Conservation (phyloP, 1,284 basidiomycete species). For the Rhizoctonia solani region DNA sequence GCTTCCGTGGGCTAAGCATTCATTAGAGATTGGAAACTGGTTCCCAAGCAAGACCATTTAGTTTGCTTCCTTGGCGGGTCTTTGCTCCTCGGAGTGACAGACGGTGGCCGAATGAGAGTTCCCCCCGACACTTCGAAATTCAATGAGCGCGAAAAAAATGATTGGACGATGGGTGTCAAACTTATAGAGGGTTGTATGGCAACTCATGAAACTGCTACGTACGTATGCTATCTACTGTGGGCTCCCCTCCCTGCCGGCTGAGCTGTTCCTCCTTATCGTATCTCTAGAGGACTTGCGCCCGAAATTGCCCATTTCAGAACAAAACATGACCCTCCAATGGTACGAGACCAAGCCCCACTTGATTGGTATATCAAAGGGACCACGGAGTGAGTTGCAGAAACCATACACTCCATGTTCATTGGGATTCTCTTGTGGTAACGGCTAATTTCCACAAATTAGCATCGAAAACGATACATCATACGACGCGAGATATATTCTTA, state of each 20-base stretch:
- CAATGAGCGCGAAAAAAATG: slow-evolving; percentile 61
- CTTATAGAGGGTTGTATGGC: slow-evolving; percentile 85
- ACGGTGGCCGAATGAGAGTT: slow-evolving; percentile 62
- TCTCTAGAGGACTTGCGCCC: slow-evolving; percentile 69
- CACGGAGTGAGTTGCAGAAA: slow-evolving; percentile 48
- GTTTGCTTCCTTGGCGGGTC: slow-evolving; percentile 94
- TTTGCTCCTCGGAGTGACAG: slow-evolving; percentile 85
- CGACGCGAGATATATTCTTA: slow-evolving; percentile 89
- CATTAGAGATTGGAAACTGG: slow-evolving; percentile 65
- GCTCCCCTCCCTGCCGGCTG: slow-evolving; percentile 5
- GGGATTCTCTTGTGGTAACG: neutral
- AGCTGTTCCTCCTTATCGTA: slow-evolving; percentile 8
- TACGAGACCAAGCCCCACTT: slow-evolving; percentile 45
- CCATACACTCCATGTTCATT: neutral
- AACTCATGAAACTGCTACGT: slow-evolving; percentile 86
- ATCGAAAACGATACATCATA: slow-evolving; percentile 45
- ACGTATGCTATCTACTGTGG: slow-evolving; percentile 45
- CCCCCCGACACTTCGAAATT: slow-evolving; percentile 65
- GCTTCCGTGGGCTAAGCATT: neutral
- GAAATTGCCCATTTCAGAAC: slow-evolving; percentile 80
- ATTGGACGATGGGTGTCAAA: slow-evolving; percentile 83
- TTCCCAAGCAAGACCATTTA: slow-evolving; percentile 94
- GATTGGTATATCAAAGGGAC: slow-evolving; percentile 91
- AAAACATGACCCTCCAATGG: slow-evolving; percentile 52
- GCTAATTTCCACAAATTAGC: neutral